Percentiles rank a stretch among this genome's conserved stretches.
Conservation (phyloP, 306 rosid species). For the Prunus campanulata region DNA sequence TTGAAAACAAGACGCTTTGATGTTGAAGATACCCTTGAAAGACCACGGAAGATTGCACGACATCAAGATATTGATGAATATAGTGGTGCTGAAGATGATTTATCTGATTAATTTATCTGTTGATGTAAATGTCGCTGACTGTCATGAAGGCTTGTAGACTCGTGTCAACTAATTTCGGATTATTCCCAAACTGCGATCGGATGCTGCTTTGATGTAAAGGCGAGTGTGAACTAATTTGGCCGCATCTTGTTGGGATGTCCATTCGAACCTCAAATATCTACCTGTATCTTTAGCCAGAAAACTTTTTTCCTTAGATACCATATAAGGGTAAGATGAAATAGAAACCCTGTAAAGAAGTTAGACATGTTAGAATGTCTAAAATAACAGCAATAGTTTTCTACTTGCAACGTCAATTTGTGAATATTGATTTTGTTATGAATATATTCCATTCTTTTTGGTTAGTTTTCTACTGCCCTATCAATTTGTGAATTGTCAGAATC, state of each 20-base stretch:
- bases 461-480: no score
- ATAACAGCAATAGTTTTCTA: not conserved
- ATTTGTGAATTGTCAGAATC: no score
- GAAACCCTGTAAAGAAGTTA: constrained; percentile 35
- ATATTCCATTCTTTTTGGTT: not conserved
- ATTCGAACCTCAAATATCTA: constrained; percentile 13
- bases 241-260: constrained; percentile 19
- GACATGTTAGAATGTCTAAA: constrained; percentile 2
- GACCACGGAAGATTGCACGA: constrained; percentile 46
- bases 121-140: constrained; percentile 28
- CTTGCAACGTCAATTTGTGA: no score
- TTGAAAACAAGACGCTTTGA: constrained; percentile 49
- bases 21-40: constrained; percentile 65
- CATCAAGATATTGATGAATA: constrained; percentile 66
- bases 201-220: constrained; percentile 26
- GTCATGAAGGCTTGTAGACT: constrained; percentile 17
- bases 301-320: constrained; percentile 28
- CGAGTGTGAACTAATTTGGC: constrained; percentile 9
- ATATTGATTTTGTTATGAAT: not conserved
- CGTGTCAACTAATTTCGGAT: constrained; percentile 7
- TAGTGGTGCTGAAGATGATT: constrained; percentile 87
- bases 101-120: constrained; percentile 59
- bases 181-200: constrained; percentile 1
- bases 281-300: constrained; percentile 15
- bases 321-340: constrained; percentile 17